Base-by-base conservation (phyloP, 2,329 filamentous ascomycete species). In the Didymellaceae sp. region DNA sequence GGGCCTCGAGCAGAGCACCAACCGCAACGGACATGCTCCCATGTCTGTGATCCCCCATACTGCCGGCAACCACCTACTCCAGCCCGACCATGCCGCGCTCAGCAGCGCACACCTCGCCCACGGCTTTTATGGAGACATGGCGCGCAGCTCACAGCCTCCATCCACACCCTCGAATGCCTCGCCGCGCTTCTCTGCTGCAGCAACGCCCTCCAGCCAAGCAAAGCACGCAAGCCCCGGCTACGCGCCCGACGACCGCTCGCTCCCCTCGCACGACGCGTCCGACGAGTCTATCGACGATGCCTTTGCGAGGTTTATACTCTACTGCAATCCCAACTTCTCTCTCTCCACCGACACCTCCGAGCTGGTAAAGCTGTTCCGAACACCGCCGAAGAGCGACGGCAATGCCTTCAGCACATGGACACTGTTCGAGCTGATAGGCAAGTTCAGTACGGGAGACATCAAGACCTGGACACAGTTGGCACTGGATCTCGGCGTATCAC, bases 401-500 rank as follows among this genome's bases (percentile, higher is more conserved):
- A 95, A 96, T 73, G 86, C 80, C 52, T 97, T 96, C 69, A 89
- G 85, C 65, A 89, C 89, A 0, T 95, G 85, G 71, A 79, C 79
- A 6, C 78, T 97, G 16, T 96, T 86, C 69, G 82, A 90, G 65
- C 80, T 97, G 43, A 90, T 97, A 66, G 80, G 83, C 57, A 87
- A 87, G 71, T 83, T 95, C 43, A 89, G 95, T 58, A 77, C 78
- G 17, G 92, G 90, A 67, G 90, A 96, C 66, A 86, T 97, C 71
- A 94, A 92, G 74, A 96, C 91, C 0, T 97, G 92, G 92, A 90
- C 89, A 31, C 90, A 96, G 70, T 71, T 97, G 60, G 92, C 90
- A 0, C 83, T 92, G 44, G 88, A 88, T 63, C 78, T 97, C n/a
- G 92, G 93, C 8, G 93, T 96, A 13, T 90, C 95, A 65, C 88